Evolutionary conservation across 2,329 filamentous ascomycete genomes (phyloP).

Genomic region (Huntiella decipiens): DNA sequence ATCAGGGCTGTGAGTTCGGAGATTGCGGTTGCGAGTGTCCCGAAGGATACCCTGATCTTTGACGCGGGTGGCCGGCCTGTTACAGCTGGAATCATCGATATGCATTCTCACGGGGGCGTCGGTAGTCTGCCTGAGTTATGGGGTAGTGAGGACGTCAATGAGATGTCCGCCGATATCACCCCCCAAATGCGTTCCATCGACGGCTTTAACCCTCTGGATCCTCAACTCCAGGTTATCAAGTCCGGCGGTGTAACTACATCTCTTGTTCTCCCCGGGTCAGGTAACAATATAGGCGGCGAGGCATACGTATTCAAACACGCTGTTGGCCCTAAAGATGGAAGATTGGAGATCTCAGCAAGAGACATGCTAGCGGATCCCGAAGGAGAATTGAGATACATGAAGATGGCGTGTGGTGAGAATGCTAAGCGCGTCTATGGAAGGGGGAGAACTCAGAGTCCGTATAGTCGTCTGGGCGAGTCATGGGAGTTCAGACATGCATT

Average conservation of each 20-base stretch:
- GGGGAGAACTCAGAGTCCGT: conserved; percentile 32
- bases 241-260: conserved; percentile 54
- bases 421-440: conserved; percentile 42
- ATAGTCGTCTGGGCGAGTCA: conserved; percentile 46
- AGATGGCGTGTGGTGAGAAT: conserved; percentile 61
- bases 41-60: conserved; percentile 21
- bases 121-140: conserved; percentile 33
- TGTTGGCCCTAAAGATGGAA: conserved; percentile 38
- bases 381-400: conserved; percentile 49
- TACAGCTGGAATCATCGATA: conserved; percentile 50
- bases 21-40: conserved; percentile 18
- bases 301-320: conserved; percentile 51
- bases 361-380: conserved; percentile 50
- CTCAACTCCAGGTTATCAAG: conserved; percentile 49
- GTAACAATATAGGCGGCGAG: conserved; percentile 57
- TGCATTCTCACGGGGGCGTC: conserved; percentile 50
- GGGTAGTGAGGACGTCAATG: conserved; percentile 42
- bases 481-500: conserved; percentile 51
- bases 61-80: conserved; percentile 41
- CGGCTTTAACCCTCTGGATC: conserved; percentile 42
- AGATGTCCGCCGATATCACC: conserved; percentile 43
- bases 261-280: conserved; percentile 46
- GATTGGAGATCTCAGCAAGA: conserved; percentile 40
- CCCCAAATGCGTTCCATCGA: conserved; percentile 51
- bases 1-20: conserved; percentile 32